A percentile compares a stretch with the other conserved stretches of the same genome.
These are phyloP conservation scores for Oehlia diaphana DNA, from an alignment of 192 early-diverging fungal species.

Conservation along the genomic window DNA sequence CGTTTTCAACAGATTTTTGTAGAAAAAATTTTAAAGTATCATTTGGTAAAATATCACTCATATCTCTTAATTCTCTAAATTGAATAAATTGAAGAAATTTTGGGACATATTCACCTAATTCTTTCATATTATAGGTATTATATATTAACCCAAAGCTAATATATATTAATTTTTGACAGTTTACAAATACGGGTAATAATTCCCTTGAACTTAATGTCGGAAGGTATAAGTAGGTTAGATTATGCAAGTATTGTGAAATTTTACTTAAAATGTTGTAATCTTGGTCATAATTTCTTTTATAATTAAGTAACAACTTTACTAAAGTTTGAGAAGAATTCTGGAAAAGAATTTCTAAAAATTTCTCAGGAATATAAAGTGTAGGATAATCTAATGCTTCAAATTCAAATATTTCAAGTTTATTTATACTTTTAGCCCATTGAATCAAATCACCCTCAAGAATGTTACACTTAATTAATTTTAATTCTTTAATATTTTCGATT, in stretches of 20 bases:
- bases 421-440: background rate
- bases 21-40: background rate
- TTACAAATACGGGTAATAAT: background rate
- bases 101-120: background rate
- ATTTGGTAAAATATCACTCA: background rate
- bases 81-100: background rate
- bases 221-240: too few species aligned
- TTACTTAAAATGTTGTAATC: too few species aligned
- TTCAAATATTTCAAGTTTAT: background rate
- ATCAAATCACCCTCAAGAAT: background rate
- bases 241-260: too few species aligned
- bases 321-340: too few species aligned
- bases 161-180: background rate
- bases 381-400: background rate
- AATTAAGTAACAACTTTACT: too few species aligned
- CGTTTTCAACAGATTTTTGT: background rate
- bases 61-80: background rate
- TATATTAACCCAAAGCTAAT: too few species aligned
- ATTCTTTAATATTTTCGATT: background rate
- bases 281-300: too few species aligned
- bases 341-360: background rate
- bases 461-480: background rate
- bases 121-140: background rate
- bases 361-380: background rate
- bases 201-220: too few species aligned